Percentiles rank a stretch among this genome's conserved stretches.
phyloP scores from a whole-genome alignment of 345 rosid species.

The Combretum micranthum region DNA sequence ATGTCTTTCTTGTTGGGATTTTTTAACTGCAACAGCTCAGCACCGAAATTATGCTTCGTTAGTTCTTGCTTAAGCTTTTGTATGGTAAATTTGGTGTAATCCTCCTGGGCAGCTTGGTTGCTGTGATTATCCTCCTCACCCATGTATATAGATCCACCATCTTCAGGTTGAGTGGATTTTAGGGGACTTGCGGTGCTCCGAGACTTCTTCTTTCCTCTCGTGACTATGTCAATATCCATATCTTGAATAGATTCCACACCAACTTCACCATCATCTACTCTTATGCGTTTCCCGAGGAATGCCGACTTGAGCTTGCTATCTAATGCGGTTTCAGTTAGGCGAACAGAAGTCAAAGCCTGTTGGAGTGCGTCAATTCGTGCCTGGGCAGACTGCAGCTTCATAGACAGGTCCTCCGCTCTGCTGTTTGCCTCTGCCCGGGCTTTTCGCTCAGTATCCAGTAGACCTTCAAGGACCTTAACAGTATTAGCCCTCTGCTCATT shows the following conservation, averaged over 20 bases:
- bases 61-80: constrained; percentile 86
- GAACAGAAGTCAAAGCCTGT: constrained; percentile 71
- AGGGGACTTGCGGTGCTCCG: constrained; percentile 61
- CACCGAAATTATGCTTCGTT: constrained; percentile 76
- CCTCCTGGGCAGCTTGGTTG: constrained; percentile 51
- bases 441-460: constrained; percentile 75
- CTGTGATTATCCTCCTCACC: constrained; percentile 57
- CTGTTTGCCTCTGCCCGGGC: constrained; percentile 68
- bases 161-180: constrained; percentile 41
- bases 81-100: constrained; percentile 66
- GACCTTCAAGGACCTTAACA: constrained; percentile 73
- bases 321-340: constrained; percentile 77
- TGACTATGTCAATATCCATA: constrained; percentile 33
- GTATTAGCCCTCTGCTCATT: constrained; percentile 76
- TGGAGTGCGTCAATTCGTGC: constrained; percentile 76
- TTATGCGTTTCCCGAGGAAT: constrained; percentile 58
- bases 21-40: constrained; percentile 63
- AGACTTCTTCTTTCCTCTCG: constrained; percentile 52
- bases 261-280: constrained; percentile 55
- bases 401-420: too few species aligned
- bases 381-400: constrained; percentile 77
- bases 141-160: constrained; percentile 54
- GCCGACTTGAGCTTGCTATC: constrained; percentile 74
- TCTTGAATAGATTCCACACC: constrained; percentile 64
- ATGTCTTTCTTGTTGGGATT: constrained; percentile 80